Conservation (phyloP, 2,329 filamentous ascomycete genomes). For the Ceratocystis variospora region DNA sequence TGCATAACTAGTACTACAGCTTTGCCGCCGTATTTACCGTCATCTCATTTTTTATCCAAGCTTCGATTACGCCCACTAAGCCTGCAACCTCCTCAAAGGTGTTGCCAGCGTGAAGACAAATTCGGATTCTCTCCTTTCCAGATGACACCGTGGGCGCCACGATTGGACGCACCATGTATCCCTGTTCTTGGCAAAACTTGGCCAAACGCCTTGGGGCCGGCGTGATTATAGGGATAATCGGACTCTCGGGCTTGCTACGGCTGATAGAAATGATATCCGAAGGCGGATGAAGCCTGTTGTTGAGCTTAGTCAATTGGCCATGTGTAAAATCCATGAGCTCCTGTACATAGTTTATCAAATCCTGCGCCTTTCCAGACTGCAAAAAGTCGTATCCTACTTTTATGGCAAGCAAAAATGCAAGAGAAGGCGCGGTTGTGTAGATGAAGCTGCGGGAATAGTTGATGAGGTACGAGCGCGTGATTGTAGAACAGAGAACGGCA, state of each 20-base stretch:
- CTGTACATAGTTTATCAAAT: conserved; percentile 30
- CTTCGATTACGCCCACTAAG: conserved; percentile 34
- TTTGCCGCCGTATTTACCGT: not conserved
- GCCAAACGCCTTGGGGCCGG: conserved; percentile 45
- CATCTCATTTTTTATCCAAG: conserved; percentile 30
- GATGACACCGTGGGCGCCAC: conserved; percentile 53
- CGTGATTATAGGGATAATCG: conserved; percentile 51
- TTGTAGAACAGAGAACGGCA: conserved; percentile 48
- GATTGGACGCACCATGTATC: conserved; percentile 50
- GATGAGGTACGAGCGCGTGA: conserved; percentile 50
- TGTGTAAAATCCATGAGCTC: conserved; percentile 34
- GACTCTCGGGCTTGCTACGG: conserved; percentile 34
- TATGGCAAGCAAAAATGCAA: conserved; percentile 46
- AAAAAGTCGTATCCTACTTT: conserved; percentile 44
- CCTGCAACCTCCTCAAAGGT: conserved; percentile 42
- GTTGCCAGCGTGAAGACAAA: conserved; percentile 57
- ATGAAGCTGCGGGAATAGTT: conserved; percentile 66
- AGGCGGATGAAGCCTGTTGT: conserved; percentile 23
- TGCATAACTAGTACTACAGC: not conserved
- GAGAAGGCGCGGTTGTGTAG: conserved; percentile 57
- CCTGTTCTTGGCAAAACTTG: conserved; percentile 41
- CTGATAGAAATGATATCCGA: not conserved
- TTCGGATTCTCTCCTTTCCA: conserved; percentile 48
- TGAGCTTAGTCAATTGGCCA: conserved; percentile 30
- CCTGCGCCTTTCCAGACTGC: conserved; percentile 33